phyloP scores from a whole-genome alignment of 306 rosid species.

The Prunus campanulata region DNA sequence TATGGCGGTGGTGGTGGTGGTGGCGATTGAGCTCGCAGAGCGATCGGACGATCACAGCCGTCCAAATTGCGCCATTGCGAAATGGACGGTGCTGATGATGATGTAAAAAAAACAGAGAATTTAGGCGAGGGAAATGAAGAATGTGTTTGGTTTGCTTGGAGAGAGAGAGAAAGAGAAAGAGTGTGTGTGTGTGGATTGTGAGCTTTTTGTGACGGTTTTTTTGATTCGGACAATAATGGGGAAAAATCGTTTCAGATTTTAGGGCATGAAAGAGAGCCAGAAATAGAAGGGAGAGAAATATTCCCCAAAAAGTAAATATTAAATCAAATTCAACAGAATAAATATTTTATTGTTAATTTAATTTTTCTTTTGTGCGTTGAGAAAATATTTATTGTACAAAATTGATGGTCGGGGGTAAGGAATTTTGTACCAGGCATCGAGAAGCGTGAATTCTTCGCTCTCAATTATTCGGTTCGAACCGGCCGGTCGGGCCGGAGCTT shows the following conservation, averaged over 20 bases:
- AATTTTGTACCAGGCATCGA: slow-evolving; percentile 44
- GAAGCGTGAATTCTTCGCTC: slow-evolving; percentile 49
- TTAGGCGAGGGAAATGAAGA: neutral
- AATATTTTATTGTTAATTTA: neutral
- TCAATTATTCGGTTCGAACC: slow-evolving; percentile 42
- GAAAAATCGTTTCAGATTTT: slow-evolving; percentile 26
- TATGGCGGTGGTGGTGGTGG: slow-evolving; percentile 7
- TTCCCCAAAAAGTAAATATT: neutral
- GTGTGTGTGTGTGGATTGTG: slow-evolving; percentile 1
- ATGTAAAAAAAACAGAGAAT: neutral
- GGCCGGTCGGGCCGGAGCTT: slow-evolving; percentile 4
- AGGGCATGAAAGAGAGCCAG: slow-evolving; percentile 13
- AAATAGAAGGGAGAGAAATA: slow-evolving; percentile 16
- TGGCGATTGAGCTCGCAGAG: slow-evolving; percentile 5
- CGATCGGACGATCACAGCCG: slow-evolving; percentile 17
- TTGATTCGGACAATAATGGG: slow-evolving; percentile 33
- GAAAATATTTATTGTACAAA: neutral
- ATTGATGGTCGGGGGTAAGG: slow-evolving; percentile 55
- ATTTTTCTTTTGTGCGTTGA: neutral
- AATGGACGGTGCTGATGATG: neutral
- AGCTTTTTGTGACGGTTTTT: slow-evolving; percentile 16
- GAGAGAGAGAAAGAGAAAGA: neutral
- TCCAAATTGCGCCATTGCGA: neutral
- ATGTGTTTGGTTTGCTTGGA: slow-evolving; percentile 13
- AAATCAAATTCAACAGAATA: slow-evolving; percentile 8